Conservation (phyloP, 108 stramenopile species). For the Cyclotella kingstonii region DNA sequence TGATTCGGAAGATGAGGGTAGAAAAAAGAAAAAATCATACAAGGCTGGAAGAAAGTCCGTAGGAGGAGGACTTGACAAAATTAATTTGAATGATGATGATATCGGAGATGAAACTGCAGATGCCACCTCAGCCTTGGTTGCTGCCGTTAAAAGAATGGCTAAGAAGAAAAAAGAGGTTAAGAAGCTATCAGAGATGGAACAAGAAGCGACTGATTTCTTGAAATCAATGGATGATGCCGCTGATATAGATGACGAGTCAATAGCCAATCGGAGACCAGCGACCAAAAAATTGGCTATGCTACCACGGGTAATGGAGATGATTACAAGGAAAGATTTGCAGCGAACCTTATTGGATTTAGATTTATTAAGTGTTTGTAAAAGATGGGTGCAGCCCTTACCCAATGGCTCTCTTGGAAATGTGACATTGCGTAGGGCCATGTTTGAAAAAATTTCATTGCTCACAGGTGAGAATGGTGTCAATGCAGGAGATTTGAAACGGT, state of each 20-base stretch:
- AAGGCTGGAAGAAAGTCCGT: constrained; percentile 2
- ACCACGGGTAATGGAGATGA: constrained; percentile 58
- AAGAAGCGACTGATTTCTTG: constrained; percentile 71
- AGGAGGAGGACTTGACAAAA: constrained; percentile 42
- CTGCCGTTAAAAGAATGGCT: constrained; percentile 76
- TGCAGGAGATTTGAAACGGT: constrained; percentile 67
- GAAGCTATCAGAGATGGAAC: constrained; percentile 70
- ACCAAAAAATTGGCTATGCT: constrained; percentile 74
- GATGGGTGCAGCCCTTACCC: constrained; percentile 88
- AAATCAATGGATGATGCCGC: constrained; percentile 75
- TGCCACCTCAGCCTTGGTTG: constrained; percentile 65
- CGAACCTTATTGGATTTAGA: constrained; percentile 78
- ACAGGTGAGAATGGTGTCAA: constrained; percentile 77
- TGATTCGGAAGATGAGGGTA: constrained; percentile 48
- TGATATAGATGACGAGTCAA: constrained; percentile 69
- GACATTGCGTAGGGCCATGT: constrained; percentile 71
- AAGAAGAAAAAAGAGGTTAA: constrained; percentile 69
- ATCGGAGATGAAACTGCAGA: constrained; percentile 57
- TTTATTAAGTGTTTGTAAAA: constrained; percentile 55
- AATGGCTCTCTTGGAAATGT: constrained; percentile 81
- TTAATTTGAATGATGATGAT: constrained; percentile 38
- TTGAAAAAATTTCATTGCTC: constrained; percentile 65
- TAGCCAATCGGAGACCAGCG: constrained; percentile 59
- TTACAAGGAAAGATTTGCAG: constrained; percentile 64
- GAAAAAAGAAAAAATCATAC: constrained; percentile 20